Evolutionary conservation across 2,329 filamentous ascomycete species (phyloP).

Genomic region (Dothistroma pini): DNA sequence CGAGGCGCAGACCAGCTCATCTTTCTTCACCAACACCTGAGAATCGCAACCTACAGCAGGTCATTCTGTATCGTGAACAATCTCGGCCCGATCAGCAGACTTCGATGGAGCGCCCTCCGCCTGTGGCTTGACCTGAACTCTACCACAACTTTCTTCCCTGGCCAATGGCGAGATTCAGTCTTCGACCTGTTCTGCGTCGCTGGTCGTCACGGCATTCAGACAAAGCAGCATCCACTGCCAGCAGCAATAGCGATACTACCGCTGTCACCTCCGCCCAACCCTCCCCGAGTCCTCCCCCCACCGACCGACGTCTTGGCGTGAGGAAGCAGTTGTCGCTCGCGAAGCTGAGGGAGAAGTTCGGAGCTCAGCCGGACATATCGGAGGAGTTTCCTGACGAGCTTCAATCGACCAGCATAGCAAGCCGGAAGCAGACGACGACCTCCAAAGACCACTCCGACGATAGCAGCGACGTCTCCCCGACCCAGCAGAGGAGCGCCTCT

Average conservation of each 20-base stretch:
- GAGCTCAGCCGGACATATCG: slow-evolving; percentile 14
- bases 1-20: too few species aligned
- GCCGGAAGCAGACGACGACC: neutral
- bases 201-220: slow-evolving; percentile 21
- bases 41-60: neutral
- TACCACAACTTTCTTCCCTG: neutral
- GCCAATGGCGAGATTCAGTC: slow-evolving; percentile 23
- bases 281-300: slow-evolving; percentile 7
- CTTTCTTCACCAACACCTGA: neutral
- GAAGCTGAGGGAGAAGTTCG: slow-evolving; percentile 25
- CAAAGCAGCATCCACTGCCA: slow-evolving; percentile 19
- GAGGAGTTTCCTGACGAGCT: slow-evolving; percentile 18
- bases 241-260: slow-evolving; percentile 19
- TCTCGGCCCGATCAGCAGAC: neutral
- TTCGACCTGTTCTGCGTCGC: slow-evolving; percentile 25
- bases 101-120: neutral
- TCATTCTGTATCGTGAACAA: neutral
- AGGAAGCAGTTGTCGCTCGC: slow-evolving; percentile 20
- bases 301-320: neutral
- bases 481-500: neutral
- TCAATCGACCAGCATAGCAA: neutral
- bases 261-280: slow-evolving; percentile 15
- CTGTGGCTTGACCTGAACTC: slow-evolving; percentile 1
- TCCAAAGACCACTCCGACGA: neutral
- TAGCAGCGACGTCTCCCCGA: neutral